Evolutionary conservation across 2,329 filamentous ascomycete genomes (phyloP).

Genomic region (Lasiodiplodia theobromae): DNA sequence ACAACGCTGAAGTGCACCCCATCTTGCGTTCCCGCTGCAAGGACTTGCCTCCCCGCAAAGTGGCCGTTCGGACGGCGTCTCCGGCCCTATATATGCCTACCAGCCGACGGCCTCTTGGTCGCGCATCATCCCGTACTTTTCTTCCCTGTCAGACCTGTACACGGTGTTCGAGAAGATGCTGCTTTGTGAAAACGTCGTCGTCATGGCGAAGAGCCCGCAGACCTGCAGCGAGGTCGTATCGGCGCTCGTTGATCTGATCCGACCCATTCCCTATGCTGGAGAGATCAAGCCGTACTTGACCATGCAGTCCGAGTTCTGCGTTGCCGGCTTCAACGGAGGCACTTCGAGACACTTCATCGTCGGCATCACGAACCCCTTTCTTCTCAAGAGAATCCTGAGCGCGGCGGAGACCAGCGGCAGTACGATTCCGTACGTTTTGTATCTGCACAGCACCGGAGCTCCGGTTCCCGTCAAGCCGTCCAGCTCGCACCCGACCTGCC

Average conservation of each 20-base stretch:
- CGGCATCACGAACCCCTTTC: slow-evolving; percentile 52
- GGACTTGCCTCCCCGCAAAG: slow-evolving; percentile 39
- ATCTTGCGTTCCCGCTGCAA: slow-evolving; percentile 50
- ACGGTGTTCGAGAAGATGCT: slow-evolving; percentile 50
- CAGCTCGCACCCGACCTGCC: slow-evolving; percentile 44
- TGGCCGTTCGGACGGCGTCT: slow-evolving; percentile 20
- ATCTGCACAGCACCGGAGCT: slow-evolving; percentile 46
- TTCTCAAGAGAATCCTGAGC: slow-evolving; percentile 48
- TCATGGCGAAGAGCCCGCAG: slow-evolving; percentile 51
- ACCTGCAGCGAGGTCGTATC: slow-evolving; percentile 50
- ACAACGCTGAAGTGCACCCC: slow-evolving; percentile 40
- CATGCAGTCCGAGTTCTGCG: slow-evolving; percentile 53
- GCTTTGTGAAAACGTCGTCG: slow-evolving; percentile 50
- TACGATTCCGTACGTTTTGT: slow-evolving; percentile 46
- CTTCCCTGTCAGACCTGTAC: slow-evolving; percentile 51
- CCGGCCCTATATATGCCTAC: slow-evolving; percentile 47
- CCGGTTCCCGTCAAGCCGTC: slow-evolving; percentile 46
- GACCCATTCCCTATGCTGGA: slow-evolving; percentile 50
- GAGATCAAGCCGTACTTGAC: slow-evolving; percentile 51
- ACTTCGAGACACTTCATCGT: slow-evolving; percentile 48
- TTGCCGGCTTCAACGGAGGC: slow-evolving; percentile 49
- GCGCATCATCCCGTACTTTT: slow-evolving; percentile 48
- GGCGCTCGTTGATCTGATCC: slow-evolving; percentile 48
- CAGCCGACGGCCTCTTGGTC: slow-evolving; percentile 50
- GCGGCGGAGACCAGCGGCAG: slow-evolving; percentile 45